These are phyloP conservation scores for Podaxis sp. DNA, from an alignment of 768 basidiomycete genomes.

Conservation along the genomic window DNA sequence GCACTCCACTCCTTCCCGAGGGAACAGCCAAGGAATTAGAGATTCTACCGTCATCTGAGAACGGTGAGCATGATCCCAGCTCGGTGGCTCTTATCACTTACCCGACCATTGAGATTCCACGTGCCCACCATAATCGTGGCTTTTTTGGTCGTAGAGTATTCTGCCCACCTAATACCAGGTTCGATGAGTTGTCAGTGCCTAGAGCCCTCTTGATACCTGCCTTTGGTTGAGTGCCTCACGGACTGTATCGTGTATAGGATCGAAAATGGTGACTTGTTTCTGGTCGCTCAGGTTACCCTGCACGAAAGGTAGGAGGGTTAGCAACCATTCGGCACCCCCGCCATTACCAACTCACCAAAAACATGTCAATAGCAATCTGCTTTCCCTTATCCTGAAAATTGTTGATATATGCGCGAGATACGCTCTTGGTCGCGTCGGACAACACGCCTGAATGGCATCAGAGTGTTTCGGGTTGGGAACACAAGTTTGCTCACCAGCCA, in stretches of 20 bases:
- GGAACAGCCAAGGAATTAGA: constrained; percentile 88
- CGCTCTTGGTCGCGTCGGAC: constrained; percentile 95
- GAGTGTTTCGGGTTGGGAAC: constrained; percentile 5
- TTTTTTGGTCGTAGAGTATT: constrained; percentile 80
- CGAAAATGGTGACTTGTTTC: constrained; percentile 84
- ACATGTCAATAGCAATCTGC: constrained; percentile 93
- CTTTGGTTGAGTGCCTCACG: constrained; percentile 66
- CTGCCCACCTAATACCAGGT: constrained; percentile 51
- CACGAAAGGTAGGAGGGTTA: constrained; percentile 3
- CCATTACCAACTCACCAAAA: constrained; percentile 58
- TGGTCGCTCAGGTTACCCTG: constrained; percentile 94
- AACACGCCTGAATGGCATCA: constrained; percentile 56
- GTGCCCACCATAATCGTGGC: constrained; percentile 84
- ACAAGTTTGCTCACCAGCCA: constrained; percentile 57
- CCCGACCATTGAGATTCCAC: constrained; percentile 94
- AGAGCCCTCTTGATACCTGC: constrained; percentile 31
- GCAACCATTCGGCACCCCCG: not conserved
- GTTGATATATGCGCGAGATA: constrained; percentile 94
- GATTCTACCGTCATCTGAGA: constrained; percentile 74
- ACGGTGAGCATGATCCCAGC: not conserved
- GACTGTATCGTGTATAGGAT: constrained; percentile 91
- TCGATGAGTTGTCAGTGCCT: constrained; percentile 12
- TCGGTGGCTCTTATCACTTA: constrained; percentile 30
- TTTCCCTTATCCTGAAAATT: constrained; percentile 97
- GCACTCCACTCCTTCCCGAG: constrained; percentile 59